Percentiles rank a stretch among this genome's conserved stretches.
These are phyloP conservation scores for Lentinula detonsa DNA, from an alignment of 768 basidiomycete species.

Conservation along the genomic window DNA sequence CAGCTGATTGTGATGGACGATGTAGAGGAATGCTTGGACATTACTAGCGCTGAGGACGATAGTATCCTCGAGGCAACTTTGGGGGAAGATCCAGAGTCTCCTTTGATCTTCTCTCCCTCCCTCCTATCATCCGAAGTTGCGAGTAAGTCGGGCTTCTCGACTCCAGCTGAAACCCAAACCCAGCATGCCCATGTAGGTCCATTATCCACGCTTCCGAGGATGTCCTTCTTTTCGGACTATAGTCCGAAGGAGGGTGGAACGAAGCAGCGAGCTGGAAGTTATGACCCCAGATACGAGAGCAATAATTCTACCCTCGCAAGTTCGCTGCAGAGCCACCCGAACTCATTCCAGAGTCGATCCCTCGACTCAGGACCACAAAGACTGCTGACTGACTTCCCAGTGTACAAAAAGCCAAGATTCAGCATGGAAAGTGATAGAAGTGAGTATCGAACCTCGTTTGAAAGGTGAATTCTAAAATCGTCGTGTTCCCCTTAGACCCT, in stretches of 20 bases:
- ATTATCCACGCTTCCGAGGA: neutral
- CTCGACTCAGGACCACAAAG: neutral
- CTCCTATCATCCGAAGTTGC: neutral
- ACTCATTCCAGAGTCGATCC: neutral
- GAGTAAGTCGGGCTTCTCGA: neutral
- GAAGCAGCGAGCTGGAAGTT: neutral
- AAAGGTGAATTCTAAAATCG: neutral
- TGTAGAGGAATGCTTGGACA: neutral
- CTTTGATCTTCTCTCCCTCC: neutral
- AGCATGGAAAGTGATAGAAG: neutral
- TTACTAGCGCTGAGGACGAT: neutral
- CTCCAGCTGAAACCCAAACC: neutral
- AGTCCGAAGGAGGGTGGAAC: neutral
- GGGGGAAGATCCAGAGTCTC: neutral
- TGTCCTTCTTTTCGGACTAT: neutral
- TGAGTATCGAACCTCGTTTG: neutral
- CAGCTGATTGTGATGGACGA: neutral
- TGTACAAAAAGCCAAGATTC: neutral
- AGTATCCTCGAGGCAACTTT: neutral
- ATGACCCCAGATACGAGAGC: neutral
- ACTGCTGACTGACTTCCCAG: neutral
- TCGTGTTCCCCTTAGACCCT: neutral
- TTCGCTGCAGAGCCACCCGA: neutral
- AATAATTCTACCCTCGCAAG: neutral
- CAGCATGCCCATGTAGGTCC: neutral